These are phyloP conservation scores for Colletotrichum abscissum DNA, from an alignment of 2,329 filamentous ascomycete genomes.

Conservation along the genomic window DNA sequence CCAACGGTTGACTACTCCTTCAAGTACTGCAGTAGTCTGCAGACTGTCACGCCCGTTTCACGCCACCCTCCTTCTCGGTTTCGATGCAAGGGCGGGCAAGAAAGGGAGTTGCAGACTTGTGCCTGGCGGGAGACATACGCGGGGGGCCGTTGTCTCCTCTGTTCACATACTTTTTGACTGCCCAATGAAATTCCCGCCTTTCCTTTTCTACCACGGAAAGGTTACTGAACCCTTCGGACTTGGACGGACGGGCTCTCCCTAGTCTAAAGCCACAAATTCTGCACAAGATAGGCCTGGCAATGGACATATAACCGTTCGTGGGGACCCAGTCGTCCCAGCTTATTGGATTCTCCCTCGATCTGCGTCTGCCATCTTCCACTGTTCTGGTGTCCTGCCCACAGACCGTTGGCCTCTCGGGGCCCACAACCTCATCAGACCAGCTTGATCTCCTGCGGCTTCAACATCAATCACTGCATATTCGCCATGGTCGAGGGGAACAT, in stretches of 20 bases:
- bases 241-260: neutral
- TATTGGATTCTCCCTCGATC: neutral
- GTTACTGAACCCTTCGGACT: neutral
- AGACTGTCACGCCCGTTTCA: slow-evolving; percentile 18
- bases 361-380: neutral
- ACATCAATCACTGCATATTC: neutral
- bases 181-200: neutral
- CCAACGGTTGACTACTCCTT: neutral
- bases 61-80: neutral
- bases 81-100: neutral
- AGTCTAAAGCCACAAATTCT: neutral
- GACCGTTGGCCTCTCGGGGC: neutral
- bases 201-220: neutral
- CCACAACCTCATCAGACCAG: neutral
- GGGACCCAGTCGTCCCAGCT: neutral
- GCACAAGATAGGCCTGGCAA: neutral
- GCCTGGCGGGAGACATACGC: neutral
- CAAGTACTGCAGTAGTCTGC: slow-evolving; percentile 8
- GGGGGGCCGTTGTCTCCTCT: neutral
- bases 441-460: neutral
- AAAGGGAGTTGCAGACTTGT: neutral
- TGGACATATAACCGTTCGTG: slow-evolving; percentile 27
- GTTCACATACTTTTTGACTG: neutral
- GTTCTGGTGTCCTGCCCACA: neutral
- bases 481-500: slow-evolving; percentile 44